Evolutionary conservation across 2,329 filamentous ascomycete species (phyloP).

Genomic region (Fusarium sp.): DNA sequence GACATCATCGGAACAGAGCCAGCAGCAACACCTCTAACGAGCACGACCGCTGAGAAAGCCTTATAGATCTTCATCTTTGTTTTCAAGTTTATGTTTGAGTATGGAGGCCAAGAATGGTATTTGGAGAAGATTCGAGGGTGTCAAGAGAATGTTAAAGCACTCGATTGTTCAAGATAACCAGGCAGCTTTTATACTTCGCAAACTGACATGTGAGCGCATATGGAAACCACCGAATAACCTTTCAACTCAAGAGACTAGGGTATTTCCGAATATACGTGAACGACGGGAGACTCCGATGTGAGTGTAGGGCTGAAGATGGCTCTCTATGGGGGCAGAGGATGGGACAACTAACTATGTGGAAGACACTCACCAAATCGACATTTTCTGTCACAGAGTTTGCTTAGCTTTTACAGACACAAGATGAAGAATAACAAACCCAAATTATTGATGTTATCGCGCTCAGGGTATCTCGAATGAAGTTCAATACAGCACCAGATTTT

Average conservation of each 20-base stretch:
- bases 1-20: not conserved
- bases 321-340: not conserved
- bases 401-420: not conserved
- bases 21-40: slow-evolving; percentile 9
- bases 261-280: not conserved
- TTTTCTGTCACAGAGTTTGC: not conserved
- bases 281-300: not conserved
- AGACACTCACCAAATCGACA: not conserved
- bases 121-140: not conserved
- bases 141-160: not conserved
- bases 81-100: not conserved
- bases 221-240: not conserved
- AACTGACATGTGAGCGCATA: not conserved
- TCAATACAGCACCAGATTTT: not conserved
- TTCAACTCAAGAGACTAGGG: not conserved
- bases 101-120: not conserved
- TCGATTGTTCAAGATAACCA: not conserved
- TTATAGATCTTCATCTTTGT: slow-evolving; percentile 10
- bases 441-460: not conserved
- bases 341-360: not conserved
- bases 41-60: not conserved
- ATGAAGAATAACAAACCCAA: not conserved
- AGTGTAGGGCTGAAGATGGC: not conserved
- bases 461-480: not conserved
- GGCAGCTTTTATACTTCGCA: not conserved